Base-by-base conservation (phyloP, 176 grass and related monocot species). In the Aegilops umbellulata region DNA sequence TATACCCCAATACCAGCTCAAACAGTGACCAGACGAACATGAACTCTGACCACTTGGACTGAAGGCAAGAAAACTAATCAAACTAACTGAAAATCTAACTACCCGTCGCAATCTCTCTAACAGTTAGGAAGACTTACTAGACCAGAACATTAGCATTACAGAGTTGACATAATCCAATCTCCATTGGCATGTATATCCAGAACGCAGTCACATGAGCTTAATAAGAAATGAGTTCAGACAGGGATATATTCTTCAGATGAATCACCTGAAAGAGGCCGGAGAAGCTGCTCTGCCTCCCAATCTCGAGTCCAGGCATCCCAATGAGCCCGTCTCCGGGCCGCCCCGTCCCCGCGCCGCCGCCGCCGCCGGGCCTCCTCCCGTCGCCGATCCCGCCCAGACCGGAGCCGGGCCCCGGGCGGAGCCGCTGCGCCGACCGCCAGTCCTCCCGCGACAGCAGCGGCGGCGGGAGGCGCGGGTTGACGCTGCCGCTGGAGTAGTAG, bases 401-500 rank as follows among this genome's bases (percentile, higher is more conserved):
- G 55, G 55, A 0, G 55, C 19, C 53, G 53, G 51, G 5, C 6
- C 17, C 82, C 46, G 79, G 42, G 86, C 86, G 82, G 71, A 87
- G 81, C n/a, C 88, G 85, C 78, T 92, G 90, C 29, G 81, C 75
- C 10, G 84, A 94, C 4, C 90, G 88, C 95, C 92, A 86, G 38
- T 92, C 90, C 88, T 94, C 88, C 75, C 92, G 92, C 46, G 90
- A 94, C 8, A 93, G 88, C 22, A 79, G 86, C 38, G 88, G 94
- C 77, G 86, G 94, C 63, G 87, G 90, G 47, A 97, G 89, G 66
- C 92, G 87, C 57, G 92, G 95, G 90, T 97, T 94, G 72, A 91
- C 74, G 88, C 89, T 88, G 44, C 82, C 92, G 86, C 91, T 87
- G 75, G 92, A 88, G 86, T 93, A 91, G 84, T 89, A 91, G 79